Evolutionary conservation across 768 basidiomycete genomes (phyloP).

Genomic region (Cyclocybe aegerita): DNA sequence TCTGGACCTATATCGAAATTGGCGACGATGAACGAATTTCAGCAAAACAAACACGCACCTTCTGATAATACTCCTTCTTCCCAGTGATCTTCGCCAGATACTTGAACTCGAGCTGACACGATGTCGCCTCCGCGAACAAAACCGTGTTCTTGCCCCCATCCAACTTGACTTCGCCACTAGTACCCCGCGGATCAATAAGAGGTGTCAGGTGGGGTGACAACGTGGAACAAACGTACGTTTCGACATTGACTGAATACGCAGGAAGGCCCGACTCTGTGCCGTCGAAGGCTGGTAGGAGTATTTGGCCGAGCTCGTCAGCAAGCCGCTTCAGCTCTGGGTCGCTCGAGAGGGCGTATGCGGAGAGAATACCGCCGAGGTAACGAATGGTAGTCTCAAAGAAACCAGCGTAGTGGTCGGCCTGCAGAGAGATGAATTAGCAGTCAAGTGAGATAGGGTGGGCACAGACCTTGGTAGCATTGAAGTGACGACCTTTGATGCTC

Average conservation of each 20-base stretch:
- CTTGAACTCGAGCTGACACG: constrained; percentile 75
- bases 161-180: constrained; percentile 26
- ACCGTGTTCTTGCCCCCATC: constrained; percentile 13
- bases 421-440: not conserved
- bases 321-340: constrained; percentile 57
- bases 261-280: constrained; percentile 62
- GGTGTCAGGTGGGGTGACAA: not conserved
- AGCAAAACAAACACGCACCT: constrained; percentile 18
- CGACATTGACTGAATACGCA: constrained; percentile 56
- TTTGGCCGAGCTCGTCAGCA: constrained; percentile 66
- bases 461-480: constrained; percentile 31
- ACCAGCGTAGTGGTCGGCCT: constrained; percentile 35
- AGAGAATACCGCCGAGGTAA: constrained; percentile 72
- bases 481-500: constrained; percentile 44
- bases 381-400: constrained; percentile 82
- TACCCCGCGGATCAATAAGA: not conserved
- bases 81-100: constrained; percentile 71
- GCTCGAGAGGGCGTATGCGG: constrained; percentile 72
- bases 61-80: constrained; percentile 47
- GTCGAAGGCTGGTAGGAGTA: constrained; percentile 65
- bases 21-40: not conserved
- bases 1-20: constrained; percentile 25
- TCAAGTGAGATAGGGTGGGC: not conserved
- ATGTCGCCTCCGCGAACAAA: constrained; percentile 40
- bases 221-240: constrained; percentile 33